These are phyloP conservation scores for Rhizopogon roseolus DNA, from an alignment of 768 basidiomycete species.

Conservation along the genomic window DNA sequence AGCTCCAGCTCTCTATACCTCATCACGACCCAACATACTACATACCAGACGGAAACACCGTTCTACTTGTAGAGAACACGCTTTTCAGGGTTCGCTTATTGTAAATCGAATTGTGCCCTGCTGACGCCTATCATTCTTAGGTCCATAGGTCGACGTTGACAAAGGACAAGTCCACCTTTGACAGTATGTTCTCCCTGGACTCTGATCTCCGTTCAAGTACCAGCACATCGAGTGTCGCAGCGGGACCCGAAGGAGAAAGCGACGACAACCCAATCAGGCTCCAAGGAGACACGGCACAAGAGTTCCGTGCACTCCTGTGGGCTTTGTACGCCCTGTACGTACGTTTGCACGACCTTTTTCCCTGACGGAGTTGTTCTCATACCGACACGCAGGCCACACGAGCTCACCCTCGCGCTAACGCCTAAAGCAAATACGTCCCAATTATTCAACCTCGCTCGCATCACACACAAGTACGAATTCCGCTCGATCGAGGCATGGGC, in stretches of 20 bases:
- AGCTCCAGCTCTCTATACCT: slow-evolving; percentile 28
- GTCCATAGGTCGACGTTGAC: slow-evolving; percentile 37
- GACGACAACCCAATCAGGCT: slow-evolving; percentile 48
- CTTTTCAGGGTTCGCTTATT: slow-evolving; percentile 43
- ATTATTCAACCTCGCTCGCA: slow-evolving; percentile 41
- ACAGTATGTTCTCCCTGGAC: slow-evolving; percentile 42
- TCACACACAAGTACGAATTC: slow-evolving; percentile 47
- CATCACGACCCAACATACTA: slow-evolving; percentile 36
- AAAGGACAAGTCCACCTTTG: slow-evolving; percentile 43
- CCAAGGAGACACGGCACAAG: slow-evolving; percentile 41
- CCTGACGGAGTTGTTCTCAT: slow-evolving; percentile 3
- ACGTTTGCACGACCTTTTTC: neutral
- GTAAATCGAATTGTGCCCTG: slow-evolving; percentile 2
- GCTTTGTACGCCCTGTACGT: slow-evolving; percentile 48
- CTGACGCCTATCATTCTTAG: slow-evolving; percentile 19
- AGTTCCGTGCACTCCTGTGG: slow-evolving; percentile 52
- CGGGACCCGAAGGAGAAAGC: slow-evolving; percentile 39
- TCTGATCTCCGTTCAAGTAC: slow-evolving; percentile 26
- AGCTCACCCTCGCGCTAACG: slow-evolving; percentile 39
- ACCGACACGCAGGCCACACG: slow-evolving; percentile 32
- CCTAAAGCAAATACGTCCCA: slow-evolving; percentile 39
- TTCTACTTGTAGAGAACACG: slow-evolving; percentile 38
- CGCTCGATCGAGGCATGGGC: slow-evolving; percentile 42
- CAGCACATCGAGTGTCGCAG: slow-evolving; percentile 18
- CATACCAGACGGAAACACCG: slow-evolving; percentile 33